phyloP scores from a whole-genome alignment of 2,329 filamentous ascomycete genomes.

The Fusarium neocosmosporiellum region DNA sequence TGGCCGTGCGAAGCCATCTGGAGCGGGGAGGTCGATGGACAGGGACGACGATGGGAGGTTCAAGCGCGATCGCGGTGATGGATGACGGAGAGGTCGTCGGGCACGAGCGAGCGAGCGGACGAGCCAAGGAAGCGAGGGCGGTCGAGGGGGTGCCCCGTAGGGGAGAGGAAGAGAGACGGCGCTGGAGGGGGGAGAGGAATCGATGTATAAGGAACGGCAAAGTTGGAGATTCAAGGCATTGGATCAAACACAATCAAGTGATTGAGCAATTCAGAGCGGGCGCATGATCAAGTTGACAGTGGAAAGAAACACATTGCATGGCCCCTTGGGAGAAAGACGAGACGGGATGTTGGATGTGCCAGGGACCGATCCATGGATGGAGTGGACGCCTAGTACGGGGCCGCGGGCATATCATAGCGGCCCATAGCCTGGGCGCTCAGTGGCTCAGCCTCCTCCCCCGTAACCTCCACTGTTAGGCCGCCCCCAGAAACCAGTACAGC shows the following conservation, averaged over 20 bases:
- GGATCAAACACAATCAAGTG: constrained; percentile 36
- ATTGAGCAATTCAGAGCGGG: constrained; percentile 36
- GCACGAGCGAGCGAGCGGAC: constrained; percentile 27
- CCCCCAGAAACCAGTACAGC: constrained; percentile 11
- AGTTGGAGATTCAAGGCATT: constrained; percentile 41
- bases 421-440: constrained; percentile 23
- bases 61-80: constrained; percentile 26
- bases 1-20: constrained; percentile 53
- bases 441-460: constrained; percentile 37
- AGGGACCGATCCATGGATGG: constrained; percentile 18
- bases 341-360: constrained; percentile 37
- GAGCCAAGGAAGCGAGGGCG: constrained; percentile 30
- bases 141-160: constrained; percentile 25
- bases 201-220: constrained; percentile 34
- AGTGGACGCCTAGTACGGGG: not conserved
- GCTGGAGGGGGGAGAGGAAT: constrained; percentile 12
- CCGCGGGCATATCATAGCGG: constrained; percentile 30
- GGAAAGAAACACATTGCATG: constrained; percentile 45
- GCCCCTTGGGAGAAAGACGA: constrained; percentile 36
- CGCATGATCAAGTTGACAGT: constrained; percentile 41
- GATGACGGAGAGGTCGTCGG: constrained; percentile 31
- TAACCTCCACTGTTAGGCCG: constrained; percentile 5
- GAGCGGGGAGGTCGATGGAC: constrained; percentile 2
- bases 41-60: constrained; percentile 8
- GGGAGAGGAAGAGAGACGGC: constrained; percentile 7